Evolutionary conservation across 2,329 filamentous ascomycete genomes (phyloP), one percentile per base, ranked within the genome.

Genomic region (Penicillium sp.): DNA sequence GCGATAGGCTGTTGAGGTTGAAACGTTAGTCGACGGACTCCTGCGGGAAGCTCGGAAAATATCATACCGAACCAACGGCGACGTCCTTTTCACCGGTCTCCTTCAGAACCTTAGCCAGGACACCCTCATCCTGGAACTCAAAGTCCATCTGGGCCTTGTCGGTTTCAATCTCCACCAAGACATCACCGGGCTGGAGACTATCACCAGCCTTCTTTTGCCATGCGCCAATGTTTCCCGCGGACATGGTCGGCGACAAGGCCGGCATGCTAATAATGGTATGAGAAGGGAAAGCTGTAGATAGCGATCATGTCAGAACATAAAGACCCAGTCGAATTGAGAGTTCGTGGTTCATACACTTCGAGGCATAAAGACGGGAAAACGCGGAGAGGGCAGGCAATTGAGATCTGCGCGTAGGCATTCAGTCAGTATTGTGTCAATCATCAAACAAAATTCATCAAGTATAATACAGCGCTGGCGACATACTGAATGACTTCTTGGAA

Each of bases 61-160:
- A 36, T 80, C 87, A 73, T 79, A 98, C 92, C 69, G 84, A 92
- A 66, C 92, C 92, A 57, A 98, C 88, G 18, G 90, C 67, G 47
- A 98, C 74, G 65, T 98, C 92, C 76, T 96, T 98, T 68, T 83
- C 84, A 51, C 93, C 93, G 44, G 84, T 82, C 30, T 95, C 85
- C 73, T 88, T 92, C 61, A 98, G 74, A 49, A 96, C 77, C 77
- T 95, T 95, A 59, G 92, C 90, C 54, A 98, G 76, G 44, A 94
- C 78, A 74, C 90, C 92, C 65, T 96, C 92, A 61, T 98, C 92
- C 71, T 98, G 92, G 71, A 94, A 96, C 71, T 98, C 92, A 66
- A 98, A 96, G 74, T 98, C 92, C 92, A 98, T 98, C 74, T 96
- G 92, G 50, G 92, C 92, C 78, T 98, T 98, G 72, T 98, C 92